Conservation (phyloP, 306 rosid species). For the Prunus salicina region DNA sequence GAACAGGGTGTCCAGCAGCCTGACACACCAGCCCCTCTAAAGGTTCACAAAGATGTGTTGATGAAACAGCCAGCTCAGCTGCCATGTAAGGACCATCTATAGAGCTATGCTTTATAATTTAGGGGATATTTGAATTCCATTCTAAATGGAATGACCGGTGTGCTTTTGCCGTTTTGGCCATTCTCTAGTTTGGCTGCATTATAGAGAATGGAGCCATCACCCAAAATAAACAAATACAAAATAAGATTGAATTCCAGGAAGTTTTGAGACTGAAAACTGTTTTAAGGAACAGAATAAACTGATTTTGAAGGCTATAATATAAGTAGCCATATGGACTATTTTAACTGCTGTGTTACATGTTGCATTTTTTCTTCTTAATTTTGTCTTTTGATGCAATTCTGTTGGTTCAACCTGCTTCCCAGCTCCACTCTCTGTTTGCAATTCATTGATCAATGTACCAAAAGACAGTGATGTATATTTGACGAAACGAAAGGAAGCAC, state of each 20-base stretch:
- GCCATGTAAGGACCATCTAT: constrained; percentile 39
- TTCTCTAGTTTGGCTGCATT: background rate
- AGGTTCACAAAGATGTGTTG: constrained; percentile 67
- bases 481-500: constrained; percentile 81
- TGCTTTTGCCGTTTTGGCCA: background rate
- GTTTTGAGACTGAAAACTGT: background rate
- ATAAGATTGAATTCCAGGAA: background rate
- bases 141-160: constrained; percentile 10
- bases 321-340: background rate
- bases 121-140: constrained; percentile 1
- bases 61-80: constrained; percentile 55
- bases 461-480: constrained; percentile 64
- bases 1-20: constrained; percentile 65
- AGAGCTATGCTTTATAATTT: constrained; percentile 5
- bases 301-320: background rate
- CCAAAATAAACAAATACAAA: background rate
- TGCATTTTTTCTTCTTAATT: background rate
- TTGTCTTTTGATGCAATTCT: background rate
- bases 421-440: constrained; percentile 35
- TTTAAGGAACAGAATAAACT: background rate
- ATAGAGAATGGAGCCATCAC: background rate
- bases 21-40: constrained; percentile 50
- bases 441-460: constrained; percentile 48
- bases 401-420: background rate
- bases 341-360: background rate